phyloP scores from a whole-genome alignment of 192 early-diverging fungal species.

The Podila epicladia region DNA sequence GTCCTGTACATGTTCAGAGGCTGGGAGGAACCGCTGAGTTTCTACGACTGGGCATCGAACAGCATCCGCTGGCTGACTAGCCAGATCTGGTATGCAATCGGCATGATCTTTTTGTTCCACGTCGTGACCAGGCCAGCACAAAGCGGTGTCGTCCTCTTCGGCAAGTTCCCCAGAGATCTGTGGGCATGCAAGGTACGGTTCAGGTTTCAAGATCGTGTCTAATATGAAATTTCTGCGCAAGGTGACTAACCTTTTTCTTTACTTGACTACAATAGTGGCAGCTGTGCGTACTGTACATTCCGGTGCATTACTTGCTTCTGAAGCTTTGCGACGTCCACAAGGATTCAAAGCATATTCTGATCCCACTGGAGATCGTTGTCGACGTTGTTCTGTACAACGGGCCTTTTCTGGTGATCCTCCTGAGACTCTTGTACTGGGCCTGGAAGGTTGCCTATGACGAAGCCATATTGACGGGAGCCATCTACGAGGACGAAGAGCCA shows the following conservation, averaged over 20 bases:
- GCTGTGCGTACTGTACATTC: constrained; percentile 34
- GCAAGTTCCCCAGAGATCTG: constrained; percentile 39
- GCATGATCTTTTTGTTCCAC: constrained; percentile 51
- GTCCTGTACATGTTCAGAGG: constrained; percentile 48
- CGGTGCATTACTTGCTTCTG: constrained; percentile 36
- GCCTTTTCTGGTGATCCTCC: constrained; percentile 31
- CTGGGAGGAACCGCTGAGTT: constrained; percentile 43
- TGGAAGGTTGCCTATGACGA: constrained; percentile 52
- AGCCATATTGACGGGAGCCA: constrained; percentile 46
- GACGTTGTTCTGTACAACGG: constrained; percentile 49
- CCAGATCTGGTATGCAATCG: constrained; percentile 50
- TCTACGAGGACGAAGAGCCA: constrained; percentile 27
- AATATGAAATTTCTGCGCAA: neutral
- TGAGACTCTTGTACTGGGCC: constrained; percentile 35
- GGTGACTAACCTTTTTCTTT: neutral
- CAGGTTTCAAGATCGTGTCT: neutral
- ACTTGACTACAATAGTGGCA: constrained; percentile 28
- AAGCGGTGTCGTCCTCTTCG: constrained; percentile 43
- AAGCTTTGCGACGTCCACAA: constrained; percentile 30
- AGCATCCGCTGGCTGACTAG: constrained; percentile 49
- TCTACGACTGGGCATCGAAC: constrained; percentile 44
- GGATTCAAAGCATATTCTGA: constrained; percentile 33
- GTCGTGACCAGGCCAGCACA: constrained; percentile 48
- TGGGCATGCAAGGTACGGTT: constrained; percentile 46
- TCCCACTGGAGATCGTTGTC: constrained; percentile 44